Conservation (phyloP, 768 basidiomycete genomes). For the Clathrus columnatus region DNA sequence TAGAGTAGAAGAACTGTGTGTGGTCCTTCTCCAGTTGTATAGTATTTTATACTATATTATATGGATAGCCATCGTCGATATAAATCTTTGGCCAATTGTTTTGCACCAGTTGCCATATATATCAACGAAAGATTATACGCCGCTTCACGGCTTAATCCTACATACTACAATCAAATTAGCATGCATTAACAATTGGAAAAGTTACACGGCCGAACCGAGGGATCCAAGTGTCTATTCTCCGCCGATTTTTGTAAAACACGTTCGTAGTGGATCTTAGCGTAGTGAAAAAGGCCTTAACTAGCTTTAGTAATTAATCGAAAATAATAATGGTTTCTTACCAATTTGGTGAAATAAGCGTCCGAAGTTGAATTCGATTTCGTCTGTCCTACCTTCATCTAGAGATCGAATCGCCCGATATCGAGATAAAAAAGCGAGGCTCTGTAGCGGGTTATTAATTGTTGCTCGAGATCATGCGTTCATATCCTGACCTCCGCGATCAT, state of each 20-base stretch:
- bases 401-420: slow-evolving; percentile 66
- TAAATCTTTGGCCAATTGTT: slow-evolving; percentile 56
- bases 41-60: too few species aligned
- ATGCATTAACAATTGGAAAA: not conserved
- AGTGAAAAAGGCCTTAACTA: slow-evolving; percentile 59
- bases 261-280: slow-evolving; percentile 82
- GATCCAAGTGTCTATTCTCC: slow-evolving; percentile 24
- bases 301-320: not conserved
- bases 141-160: slow-evolving; percentile 59
- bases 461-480: not conserved
- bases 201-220: slow-evolving; percentile 22
- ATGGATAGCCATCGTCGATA: slow-evolving; percentile 80
- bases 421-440: slow-evolving; percentile 81
- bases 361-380: slow-evolving; percentile 91
- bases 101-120: slow-evolving; percentile 70
- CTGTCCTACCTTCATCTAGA: slow-evolving; percentile 31
- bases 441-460: slow-evolving; percentile 16
- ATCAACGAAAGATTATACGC: slow-evolving; percentile 85
- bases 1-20: too few species aligned
- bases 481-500: slow-evolving; percentile 64
- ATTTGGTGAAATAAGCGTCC: slow-evolving; percentile 88
- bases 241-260: slow-evolving; percentile 59
- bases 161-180: slow-evolving; percentile 28
- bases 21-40: too few species aligned
- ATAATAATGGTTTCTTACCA: slow-evolving; percentile 36